Base-by-base conservation (phyloP, 768 basidiomycete genomes). In the Collybiopsis luxurians region DNA sequence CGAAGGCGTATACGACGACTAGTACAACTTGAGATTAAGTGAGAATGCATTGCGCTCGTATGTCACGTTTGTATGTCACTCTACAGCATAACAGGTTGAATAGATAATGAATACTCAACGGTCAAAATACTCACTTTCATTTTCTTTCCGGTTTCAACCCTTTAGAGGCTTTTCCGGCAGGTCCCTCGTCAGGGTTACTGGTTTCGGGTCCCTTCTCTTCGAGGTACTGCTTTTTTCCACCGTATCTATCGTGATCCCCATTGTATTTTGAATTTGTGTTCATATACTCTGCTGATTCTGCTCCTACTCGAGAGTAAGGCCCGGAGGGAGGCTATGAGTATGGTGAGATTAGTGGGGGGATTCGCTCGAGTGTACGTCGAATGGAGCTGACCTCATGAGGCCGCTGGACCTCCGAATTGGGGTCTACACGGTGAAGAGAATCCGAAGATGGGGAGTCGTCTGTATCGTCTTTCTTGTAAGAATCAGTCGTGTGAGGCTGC, bases 401-500 rank as follows among this genome's bases (percentile, higher is more conserved):
- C 19, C 40, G 39, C 38, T 54, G 53, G 11, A 38, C 26, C 26
- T 54, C 53, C 7, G 53, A 54, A 19, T 42, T 43, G 17, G 53
- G 53, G 40, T 54, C 53, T 4, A 54, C 53, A 43, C 53, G 53
- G 23, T 54, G 53, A 27, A 54, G 24, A 9, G 53, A 54, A 17
- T 54, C 53, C 3, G 27, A 38, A 21, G 53, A 40, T 3, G 53
- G 53, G 30, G 39, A 43, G 3, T 30, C 27, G 17, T 54, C 53
- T n/a, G 48, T 19, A 24, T 43, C 40, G 28, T 54, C 53, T 13
- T 54, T 54, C n/a, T 42, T 43, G 53, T 54, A 54, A 23, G 53
- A 44, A 38, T 54, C 53, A n/a, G 21, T 54, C 6, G 53, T 54
- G 31, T 54, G 53, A 27, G 39, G 23, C 2, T 26, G 21, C 1